A percentile compares a stretch with the other conserved stretches of the same genome.
These are phyloP conservation scores for Yarrowia phangngaensis DNA, from an alignment of 805 yeast genomes.

Conservation along the genomic window DNA sequence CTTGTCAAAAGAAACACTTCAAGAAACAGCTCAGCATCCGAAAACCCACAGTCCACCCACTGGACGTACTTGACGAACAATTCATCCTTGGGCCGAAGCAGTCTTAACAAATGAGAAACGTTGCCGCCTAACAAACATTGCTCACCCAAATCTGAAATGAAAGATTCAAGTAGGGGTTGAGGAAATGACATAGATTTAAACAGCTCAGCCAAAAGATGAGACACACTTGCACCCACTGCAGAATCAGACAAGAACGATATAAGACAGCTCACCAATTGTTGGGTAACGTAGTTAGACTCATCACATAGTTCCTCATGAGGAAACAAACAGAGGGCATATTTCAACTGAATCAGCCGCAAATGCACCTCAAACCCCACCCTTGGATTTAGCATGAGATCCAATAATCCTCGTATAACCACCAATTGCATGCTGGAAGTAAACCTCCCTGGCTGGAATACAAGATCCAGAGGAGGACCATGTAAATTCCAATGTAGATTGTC, in stretches of 20 bases:
- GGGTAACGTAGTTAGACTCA: background rate
- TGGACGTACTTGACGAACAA: background rate
- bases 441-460: background rate
- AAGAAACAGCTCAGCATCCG: background rate
- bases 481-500: constrained; percentile 2
- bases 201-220: background rate
- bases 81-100: background rate
- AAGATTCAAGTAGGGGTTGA: background rate
- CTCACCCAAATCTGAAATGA: constrained; percentile 8
- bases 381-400: constrained; percentile 2
- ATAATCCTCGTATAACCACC: background rate
- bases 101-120: background rate
- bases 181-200: background rate
- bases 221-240: background rate
- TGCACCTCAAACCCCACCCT: constrained; percentile 9
- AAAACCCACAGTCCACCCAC: constrained; percentile 1
- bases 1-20: background rate
- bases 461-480: background rate
- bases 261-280: constrained; percentile 5
- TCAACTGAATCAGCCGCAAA: constrained; percentile 1
- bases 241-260: constrained; percentile 2
- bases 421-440: background rate
- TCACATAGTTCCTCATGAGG: background rate
- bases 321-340: constrained; percentile 5
- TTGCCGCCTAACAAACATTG: constrained; percentile 2